Evolutionary conservation across 2,329 filamentous ascomycete genomes (phyloP).

Genomic region (Paecilomyces formosus): DNA sequence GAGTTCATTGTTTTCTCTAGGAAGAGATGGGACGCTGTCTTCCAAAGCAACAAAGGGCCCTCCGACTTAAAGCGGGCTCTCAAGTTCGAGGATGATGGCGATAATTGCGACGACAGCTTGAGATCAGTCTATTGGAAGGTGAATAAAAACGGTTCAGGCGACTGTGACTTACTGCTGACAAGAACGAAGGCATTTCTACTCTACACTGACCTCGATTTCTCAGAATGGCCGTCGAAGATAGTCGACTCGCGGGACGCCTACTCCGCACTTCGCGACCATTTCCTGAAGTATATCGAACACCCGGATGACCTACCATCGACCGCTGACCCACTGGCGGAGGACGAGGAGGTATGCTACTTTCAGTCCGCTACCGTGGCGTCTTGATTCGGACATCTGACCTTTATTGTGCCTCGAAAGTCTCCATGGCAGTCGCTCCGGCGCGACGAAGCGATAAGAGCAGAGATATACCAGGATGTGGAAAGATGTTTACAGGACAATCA

Average conservation of each 20-base stretch:
- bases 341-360: slow-evolving; percentile 51
- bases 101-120: slow-evolving; percentile 63
- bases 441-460: slow-evolving; percentile 75
- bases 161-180: slow-evolving; percentile 1
- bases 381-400: slow-evolving; percentile 13
- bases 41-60: slow-evolving; percentile 46
- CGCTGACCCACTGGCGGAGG: slow-evolving; percentile 79
- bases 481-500: slow-evolving; percentile 82
- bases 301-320: slow-evolving; percentile 70
- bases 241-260: slow-evolving; percentile 68
- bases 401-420: slow-evolving; percentile 51
- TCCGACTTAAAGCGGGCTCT: slow-evolving; percentile 60
- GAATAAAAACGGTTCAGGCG: slow-evolving; percentile 7
- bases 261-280: slow-evolving; percentile 60
- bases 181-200: slow-evolving; percentile 64
- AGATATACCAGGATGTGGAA: slow-evolving; percentile 92
- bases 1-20: slow-evolving; percentile 31
- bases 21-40: slow-evolving; percentile 60
- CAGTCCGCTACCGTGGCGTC: slow-evolving; percentile 35
- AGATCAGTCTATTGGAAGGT: slow-evolving; percentile 93
- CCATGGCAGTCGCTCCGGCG: slow-evolving; percentile 82
- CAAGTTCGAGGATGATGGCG: slow-evolving; percentile 50
- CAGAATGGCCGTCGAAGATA: slow-evolving; percentile 62
- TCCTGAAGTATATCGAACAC: slow-evolving; percentile 74
- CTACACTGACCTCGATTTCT: slow-evolving; percentile 58